Evolutionary conservation across 2,329 filamentous ascomycete species (phyloP), one percentile per base, ranked within the genome.

Genomic region (Saccharata proteae): DNA sequence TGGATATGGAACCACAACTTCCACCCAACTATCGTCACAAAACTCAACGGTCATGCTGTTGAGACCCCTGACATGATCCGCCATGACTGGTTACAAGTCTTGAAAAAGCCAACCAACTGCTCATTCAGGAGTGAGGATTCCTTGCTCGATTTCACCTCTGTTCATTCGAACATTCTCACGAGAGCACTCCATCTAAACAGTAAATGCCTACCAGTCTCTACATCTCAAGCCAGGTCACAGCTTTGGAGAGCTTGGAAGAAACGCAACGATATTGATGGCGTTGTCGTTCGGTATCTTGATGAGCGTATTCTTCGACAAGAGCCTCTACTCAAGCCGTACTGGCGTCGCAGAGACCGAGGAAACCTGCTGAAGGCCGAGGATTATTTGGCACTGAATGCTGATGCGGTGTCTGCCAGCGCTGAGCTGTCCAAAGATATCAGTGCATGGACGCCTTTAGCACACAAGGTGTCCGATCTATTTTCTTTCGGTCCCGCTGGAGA

Each of bases 61-160:
- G 59, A 65, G 28, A 71, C 67, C 2, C 67, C 67, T 4, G 57
- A 62, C n/a, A 64, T 71, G 58, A 70, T 71, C 32, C 58, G 61
- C 21, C 54, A 64, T 38, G 54, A 58, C 44, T 58, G 54, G 54
- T 45, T 58, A 9, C 52, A 51, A 4, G 49, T 58, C 3, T 37
- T 58, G 9, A 54, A 53, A 32, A 58, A 58, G 41, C 54, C 54
- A 12, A 50, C 48, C 1, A 48, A 47, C 15, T 53, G 51, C 36
- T 50, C 45, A 17, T 58, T 57, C 37, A 44, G 61, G 6, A 54
- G 62, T 39, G 67, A 71, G 39, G 67, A 71, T 34, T 66, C 66
- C 8, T 55, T 71, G 3, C 47, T 68, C 16, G 57, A 55, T 15
- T 69, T 65, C 41, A 57, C 58, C 36, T 46, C 52, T 5, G 39